Conservation (phyloP, 129 eudicot species). For the Pulicaria dysenterica region DNA sequence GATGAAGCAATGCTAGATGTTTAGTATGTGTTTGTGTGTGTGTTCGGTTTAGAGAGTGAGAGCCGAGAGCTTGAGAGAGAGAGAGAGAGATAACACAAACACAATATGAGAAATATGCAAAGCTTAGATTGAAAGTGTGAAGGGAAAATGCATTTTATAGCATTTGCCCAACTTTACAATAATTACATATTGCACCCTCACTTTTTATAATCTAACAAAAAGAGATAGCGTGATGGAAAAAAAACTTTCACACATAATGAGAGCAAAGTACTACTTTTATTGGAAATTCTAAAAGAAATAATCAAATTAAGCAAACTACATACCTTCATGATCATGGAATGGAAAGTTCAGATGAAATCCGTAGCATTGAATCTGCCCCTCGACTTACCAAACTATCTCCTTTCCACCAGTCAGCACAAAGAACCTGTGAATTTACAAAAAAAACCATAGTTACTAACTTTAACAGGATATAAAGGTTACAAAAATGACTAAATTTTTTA, state of each 20-base stretch:
- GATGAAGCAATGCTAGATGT: too few relatives aligned
- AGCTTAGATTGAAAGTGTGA: too few relatives aligned
- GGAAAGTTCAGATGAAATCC: slow-evolving; percentile 68
- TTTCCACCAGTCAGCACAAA: slow-evolving; percentile 97
- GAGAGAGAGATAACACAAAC: too few relatives aligned
- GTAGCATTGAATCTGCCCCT: slow-evolving; percentile 84
- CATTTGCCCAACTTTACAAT: too few relatives aligned
- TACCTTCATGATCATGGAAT: slow-evolving; percentile 56
- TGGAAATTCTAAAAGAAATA: not conserved
- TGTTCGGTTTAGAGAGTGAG: too few relatives aligned
- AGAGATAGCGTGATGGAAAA: not conserved
- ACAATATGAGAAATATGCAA: too few relatives aligned
- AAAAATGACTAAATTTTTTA: not conserved
- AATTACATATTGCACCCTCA: too few relatives aligned
- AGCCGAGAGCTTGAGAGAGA: too few relatives aligned
- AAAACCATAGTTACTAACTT: not conserved
- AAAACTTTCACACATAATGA: not conserved
- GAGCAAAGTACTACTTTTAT: not conserved
- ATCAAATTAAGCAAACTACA: not conserved
- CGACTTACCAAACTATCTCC: slow-evolving; percentile 82
- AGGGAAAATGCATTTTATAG: too few relatives aligned
- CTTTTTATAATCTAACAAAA: too few relatives aligned
- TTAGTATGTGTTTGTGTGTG: too few relatives aligned
- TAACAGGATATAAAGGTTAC: not conserved
- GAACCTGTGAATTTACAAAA: slow-evolving; percentile 49